Evolutionary conservation across 2,329 filamentous ascomycete genomes (phyloP), one percentile per base, ranked within the genome.

Genomic region (Chrysosporium queenslandicum): DNA sequence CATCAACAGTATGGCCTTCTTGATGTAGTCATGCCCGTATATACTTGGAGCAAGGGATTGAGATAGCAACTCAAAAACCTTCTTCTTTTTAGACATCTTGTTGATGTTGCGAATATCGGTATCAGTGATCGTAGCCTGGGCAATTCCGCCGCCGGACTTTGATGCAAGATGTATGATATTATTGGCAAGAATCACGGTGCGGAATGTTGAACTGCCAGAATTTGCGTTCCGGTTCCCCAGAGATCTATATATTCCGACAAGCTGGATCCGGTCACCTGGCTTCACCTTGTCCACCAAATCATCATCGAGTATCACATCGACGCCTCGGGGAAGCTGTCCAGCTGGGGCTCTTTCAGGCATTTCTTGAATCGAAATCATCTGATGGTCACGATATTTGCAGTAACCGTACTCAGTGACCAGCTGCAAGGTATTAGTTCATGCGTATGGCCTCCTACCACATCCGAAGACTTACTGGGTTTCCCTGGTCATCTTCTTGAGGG

Each of bases 101-200:
- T 97, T 97, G 76, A 98, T 98, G 66, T 98, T 97, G 62, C 92
- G 85, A 65, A 98, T 94, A 65, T 98, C 92, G 1, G 86, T 92
- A 68, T 97, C 92, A 16, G 92, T 97, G 60, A 98, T 95, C 4
- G 82, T 85, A 14, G 89, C 86, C 55, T 94, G 86, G 0, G 91
- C 91, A 60, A 97, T 86, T 30, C 91, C 92, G 48, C 91, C 92
- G 18, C 91, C 91, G 1, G 91, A 94, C 66, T 98, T 98, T 14
- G 91, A 96, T 1, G 92, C 95, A 5, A 98, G 78, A 30, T 96
- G 77, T 42, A 97, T 91, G 52, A 98, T 77, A 62, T 98, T 94
- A 72, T 98, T 98, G 32, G 91, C 91, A 41, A 98, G 75, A 39
- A 98, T 82, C 21, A 96, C 74, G 0, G 92, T 98, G 68, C 94